phyloP scores from a whole-genome alignment of 1,284 basidiomycete genomes.

The Pseudozyma pruni region DNA sequence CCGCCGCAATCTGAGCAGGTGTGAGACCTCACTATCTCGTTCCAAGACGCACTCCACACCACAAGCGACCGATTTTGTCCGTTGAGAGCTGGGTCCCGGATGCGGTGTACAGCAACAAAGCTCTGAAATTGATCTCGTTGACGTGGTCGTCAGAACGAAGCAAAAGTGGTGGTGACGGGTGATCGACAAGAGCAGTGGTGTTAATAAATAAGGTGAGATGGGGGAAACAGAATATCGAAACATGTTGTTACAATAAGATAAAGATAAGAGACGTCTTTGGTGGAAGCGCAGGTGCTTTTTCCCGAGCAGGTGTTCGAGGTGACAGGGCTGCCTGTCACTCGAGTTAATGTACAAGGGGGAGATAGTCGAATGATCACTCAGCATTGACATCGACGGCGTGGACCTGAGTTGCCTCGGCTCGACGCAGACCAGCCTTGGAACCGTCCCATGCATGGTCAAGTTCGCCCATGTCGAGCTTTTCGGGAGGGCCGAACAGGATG shows the following conservation, averaged over 20 bases:
- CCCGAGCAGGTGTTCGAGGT: conserved; percentile 1
- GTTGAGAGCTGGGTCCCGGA: not conserved
- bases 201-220: not conserved
- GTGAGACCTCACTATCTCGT: too few relatives aligned
- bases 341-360: conserved; percentile 26
- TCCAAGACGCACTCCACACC: too few relatives aligned
- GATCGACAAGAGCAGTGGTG: not conserved
- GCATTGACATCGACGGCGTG: conserved; percentile 12
- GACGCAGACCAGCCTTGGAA: conserved; percentile 29
- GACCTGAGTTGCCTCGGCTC: conserved; percentile 11
- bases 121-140: conserved; percentile 4
- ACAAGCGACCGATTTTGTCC: too few relatives aligned
- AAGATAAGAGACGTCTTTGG: conserved; percentile 4
- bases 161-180: conserved; percentile 6
- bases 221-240: conserved; percentile 10
- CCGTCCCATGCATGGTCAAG: conserved; percentile 46
- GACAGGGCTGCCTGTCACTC: conserved; percentile 32
- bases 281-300: conserved; percentile 11
- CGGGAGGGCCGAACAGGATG: conserved; percentile 45
- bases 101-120: not conserved
- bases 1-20: too few relatives aligned
- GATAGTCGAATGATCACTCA: not conserved
- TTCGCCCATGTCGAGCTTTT: conserved; percentile 47
- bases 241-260: conserved; percentile 24
- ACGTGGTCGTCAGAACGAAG: not conserved